A percentile compares a stretch with the other conserved stretches of the same genome.
Conservation (phyloP, 352 stramenopile genomes). For the Poterioochromonas sp. region DNA sequence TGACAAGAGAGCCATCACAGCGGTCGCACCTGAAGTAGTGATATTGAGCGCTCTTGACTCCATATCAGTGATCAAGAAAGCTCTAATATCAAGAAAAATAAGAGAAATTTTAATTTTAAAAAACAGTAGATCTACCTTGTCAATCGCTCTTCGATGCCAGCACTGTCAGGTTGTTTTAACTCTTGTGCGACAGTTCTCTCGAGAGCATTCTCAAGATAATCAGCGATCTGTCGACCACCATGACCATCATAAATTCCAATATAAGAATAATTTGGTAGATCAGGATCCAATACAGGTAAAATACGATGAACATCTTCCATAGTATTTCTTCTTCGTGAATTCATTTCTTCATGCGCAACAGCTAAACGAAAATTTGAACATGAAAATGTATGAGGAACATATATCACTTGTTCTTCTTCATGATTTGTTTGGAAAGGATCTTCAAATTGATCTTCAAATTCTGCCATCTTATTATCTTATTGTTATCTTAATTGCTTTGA, state of each 20-base stretch:
- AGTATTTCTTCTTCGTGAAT: conserved; percentile 47
- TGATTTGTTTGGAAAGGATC: too few relatives aligned
- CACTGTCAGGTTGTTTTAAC: conserved; percentile 40
- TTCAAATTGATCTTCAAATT: too few relatives aligned
- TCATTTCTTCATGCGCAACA: conserved; percentile 46
- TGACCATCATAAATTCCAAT: conserved; percentile 93
- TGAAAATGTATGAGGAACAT: background rate
- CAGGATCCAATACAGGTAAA: conserved; percentile 42
- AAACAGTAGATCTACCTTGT: background rate
- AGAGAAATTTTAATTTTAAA: background rate
- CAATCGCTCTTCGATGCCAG: conserved; percentile 44
- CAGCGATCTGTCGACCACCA: conserved; percentile 58
- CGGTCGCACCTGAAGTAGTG: conserved; percentile 20
- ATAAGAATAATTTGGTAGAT: conserved; percentile 71
- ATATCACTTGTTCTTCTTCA: background rate
- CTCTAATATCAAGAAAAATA: conserved; percentile 29
- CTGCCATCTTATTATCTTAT: too few relatives aligned
- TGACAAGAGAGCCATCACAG: conserved; percentile 34
- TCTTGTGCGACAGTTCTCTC: conserved; percentile 44
- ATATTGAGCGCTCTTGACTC: conserved; percentile 41
- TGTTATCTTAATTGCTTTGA: too few relatives aligned
- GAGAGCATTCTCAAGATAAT: conserved; percentile 41
- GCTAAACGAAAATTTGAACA: background rate
- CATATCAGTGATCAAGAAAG: conserved; percentile 50
- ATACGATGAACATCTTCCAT: conserved; percentile 55